A percentile compares a stretch with the other conserved stretches of the same genome.
Conservation (phyloP, 2,329 filamentous ascomycete species). For the Thielaviopsis cerberus region DNA sequence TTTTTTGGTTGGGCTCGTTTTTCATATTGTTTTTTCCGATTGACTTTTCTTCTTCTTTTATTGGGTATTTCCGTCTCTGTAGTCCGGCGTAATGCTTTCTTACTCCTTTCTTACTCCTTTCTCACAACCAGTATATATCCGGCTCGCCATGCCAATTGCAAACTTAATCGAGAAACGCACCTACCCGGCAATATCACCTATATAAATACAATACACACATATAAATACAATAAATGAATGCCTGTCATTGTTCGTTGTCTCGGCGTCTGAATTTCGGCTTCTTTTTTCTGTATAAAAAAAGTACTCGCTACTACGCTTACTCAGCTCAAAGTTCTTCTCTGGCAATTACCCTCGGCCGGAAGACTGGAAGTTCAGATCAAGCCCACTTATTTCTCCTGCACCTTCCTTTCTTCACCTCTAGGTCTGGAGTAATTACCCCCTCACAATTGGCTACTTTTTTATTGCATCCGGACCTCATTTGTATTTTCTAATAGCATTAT, state of each 20-base stretch:
- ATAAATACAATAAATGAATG: no score
- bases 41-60: no score
- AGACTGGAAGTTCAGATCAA: conserved; percentile 2
- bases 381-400: not conserved
- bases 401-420: not conserved
- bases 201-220: no score
- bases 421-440: not conserved
- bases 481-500: no score
- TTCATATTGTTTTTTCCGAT: no score
- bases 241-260: not conserved
- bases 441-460: not conserved
- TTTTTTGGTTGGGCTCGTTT: no score
- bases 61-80: no score
- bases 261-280: not conserved
- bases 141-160: not conserved
- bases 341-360: conserved; percentile 9
- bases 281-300: not conserved
- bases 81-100: no score
- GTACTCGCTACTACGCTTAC: no score
- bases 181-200: not conserved
- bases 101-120: no score
- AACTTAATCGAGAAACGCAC: not conserved
- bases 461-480: not conserved
- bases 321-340: no score
- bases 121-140: not conserved